These are phyloP conservation scores for Chlamydomonas sphaeroides DNA, from an alignment of 139 green algal species.

Conservation along the genomic window DNA sequence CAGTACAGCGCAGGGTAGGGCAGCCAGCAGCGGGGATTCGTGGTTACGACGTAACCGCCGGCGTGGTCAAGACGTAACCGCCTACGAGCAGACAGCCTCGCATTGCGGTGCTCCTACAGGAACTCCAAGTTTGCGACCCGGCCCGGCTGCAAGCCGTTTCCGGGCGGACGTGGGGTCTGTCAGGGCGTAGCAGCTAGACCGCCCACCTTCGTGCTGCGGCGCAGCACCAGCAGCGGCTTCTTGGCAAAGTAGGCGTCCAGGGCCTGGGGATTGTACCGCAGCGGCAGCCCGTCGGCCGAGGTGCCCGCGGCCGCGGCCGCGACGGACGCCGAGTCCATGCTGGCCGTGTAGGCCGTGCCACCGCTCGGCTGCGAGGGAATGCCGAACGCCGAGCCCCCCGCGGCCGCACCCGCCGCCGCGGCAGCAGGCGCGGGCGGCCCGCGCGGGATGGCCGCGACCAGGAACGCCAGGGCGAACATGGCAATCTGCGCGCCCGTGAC, in stretches of 20 bases:
- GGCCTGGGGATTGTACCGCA: conserved; percentile 50
- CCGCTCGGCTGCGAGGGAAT: neutral
- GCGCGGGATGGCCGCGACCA: conserved; percentile 49
- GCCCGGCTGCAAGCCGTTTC: too few relatives aligned
- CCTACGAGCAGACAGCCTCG: too few relatives aligned
- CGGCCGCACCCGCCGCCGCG: neutral
- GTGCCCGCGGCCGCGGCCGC: neutral
- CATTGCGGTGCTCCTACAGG: too few relatives aligned
- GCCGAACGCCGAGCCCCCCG: neutral
- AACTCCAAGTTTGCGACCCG: too few relatives aligned
- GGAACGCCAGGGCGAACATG: conserved; percentile 39
- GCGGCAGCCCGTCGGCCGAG: conserved; percentile 27
- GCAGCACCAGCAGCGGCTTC: conserved; percentile 33
- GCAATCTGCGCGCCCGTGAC: conserved; percentile 16
- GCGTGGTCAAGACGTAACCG: too few relatives aligned
- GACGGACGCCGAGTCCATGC: neutral
- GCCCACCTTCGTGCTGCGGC: conserved; percentile 49
- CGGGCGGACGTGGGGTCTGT: too few relatives aligned
- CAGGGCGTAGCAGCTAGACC: too few relatives aligned
- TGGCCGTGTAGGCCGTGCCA: neutral
- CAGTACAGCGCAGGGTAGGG: too few relatives aligned
- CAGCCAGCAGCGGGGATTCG: too few relatives aligned
- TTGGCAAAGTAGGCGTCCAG: conserved; percentile 56
- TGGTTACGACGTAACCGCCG: too few relatives aligned
- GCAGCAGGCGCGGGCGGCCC: neutral